Evolutionary conservation across 2,329 filamentous ascomycete genomes (phyloP), one percentile per base, ranked within the genome.

Genomic region (Penicillium occitanis): DNA sequence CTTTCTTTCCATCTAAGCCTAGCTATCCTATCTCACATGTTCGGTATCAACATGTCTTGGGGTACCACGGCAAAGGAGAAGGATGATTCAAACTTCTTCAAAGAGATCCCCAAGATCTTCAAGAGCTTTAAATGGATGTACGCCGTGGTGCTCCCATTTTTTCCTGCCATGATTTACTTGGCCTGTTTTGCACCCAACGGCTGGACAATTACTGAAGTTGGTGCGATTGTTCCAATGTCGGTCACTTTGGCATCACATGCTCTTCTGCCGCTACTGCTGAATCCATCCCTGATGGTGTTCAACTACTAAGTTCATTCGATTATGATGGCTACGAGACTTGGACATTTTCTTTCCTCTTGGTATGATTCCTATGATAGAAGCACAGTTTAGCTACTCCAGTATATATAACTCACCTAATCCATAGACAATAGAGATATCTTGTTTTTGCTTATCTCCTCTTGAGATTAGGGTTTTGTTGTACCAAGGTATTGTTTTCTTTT

Each of bases 11-110:
- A 96, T 79, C 86, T 96, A 59, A 91, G 87, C 35, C 90, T 93
- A 76, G 92, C 92, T 1, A 82, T 96, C 40, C 79, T 95, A 55
- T 85, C 88, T 4, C 92, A 96, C 81, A 91, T 95, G 86, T 91
- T 95, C 75, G 88, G 91, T 79, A 88, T 94, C 74, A 86, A 95
- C 78, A 94, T 95, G 89, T 87, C 86, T 2, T 95, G 92, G 92
- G 91, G 91, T 61, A 88, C 91, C 1, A 96, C 92, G 0, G 86
- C 88, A 48, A 96, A 96, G 80, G 92, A 96, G 17, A 66, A 66
- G 22, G 68, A 92, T 72, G 88, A 90, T 73, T 89, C 90, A 30
- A 91, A 92, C 77, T 96, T 96, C 79, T 94, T 93, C 79, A 90
- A 91, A 67, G 92, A 95, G 75, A 86, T 93, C 19, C 90, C 90